Evolutionary conservation across 1,284 basidiomycete genomes (phyloP).

Genomic region (Ceratobasidium sp.): DNA sequence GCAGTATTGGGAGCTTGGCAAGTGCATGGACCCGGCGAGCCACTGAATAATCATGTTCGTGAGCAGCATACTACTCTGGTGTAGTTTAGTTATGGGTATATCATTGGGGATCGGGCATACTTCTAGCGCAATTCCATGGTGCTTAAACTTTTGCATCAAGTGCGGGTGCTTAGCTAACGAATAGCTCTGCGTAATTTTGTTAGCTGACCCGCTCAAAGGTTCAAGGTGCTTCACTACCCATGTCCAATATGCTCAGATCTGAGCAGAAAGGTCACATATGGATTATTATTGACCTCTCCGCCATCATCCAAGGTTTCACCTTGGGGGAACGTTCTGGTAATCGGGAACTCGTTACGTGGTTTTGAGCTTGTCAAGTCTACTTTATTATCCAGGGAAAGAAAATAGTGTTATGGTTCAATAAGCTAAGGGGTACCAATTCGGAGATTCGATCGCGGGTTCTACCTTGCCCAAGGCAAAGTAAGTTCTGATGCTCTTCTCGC

Average conservation of each 20-base stretch:
- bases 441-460: no score
- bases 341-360: no score
- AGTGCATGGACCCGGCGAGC: conserved; percentile 50
- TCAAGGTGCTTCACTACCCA: not conserved
- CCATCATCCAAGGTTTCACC: conserved; percentile 13
- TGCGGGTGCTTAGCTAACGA: conserved; percentile 54
- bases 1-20: conserved; percentile 51
- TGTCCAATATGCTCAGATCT: not conserved
- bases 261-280: conserved; percentile 3
- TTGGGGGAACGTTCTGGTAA: no score
- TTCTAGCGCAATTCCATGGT: not conserved
- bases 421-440: no score
- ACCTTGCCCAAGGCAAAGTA: no score
- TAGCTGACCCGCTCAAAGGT: no score
- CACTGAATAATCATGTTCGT: conserved; percentile 42
- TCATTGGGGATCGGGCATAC: not conserved
- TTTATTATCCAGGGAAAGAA: no score
- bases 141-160: conserved; percentile 52
- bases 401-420: no score
- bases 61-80: not conserved
- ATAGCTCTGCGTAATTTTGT: no score
- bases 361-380: no score
- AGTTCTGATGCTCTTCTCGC: no score
- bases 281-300: not conserved
- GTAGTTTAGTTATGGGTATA: conserved; percentile 54